Conservation (phyloP, 2,329 filamentous ascomycete genomes). For the Penicillium sp. region DNA sequence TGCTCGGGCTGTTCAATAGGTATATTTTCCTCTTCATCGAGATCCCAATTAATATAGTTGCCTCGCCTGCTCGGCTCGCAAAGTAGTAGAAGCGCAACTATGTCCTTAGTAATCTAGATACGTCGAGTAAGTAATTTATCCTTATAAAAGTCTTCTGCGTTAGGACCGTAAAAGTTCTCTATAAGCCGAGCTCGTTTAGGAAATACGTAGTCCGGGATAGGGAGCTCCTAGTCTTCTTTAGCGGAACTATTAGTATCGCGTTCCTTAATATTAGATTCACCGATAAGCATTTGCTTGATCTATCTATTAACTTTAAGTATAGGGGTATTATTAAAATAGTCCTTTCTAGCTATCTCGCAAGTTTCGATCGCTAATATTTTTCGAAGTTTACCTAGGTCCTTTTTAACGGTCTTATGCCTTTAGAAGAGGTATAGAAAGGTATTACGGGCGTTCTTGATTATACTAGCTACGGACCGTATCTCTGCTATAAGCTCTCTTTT, state of each 20-base stretch:
- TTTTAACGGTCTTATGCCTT: no score
- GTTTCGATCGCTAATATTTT: no score
- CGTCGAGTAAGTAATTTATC: no score
- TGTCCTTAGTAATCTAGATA: slow-evolving; percentile 26
- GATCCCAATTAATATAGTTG: slow-evolving; percentile 23
- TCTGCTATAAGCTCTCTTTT: slow-evolving; percentile 27
- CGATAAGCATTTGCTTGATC: slow-evolving; percentile 26
- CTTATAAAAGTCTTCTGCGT: no score
- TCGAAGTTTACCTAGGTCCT: no score
- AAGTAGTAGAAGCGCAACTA: slow-evolving; percentile 25
- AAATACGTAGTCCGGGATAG: slow-evolving; percentile 25
- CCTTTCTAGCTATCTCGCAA: no score
- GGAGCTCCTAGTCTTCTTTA: slow-evolving; percentile 68
- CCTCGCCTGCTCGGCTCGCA: slow-evolving; percentile 25
- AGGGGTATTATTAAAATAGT: no score
- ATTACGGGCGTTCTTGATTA: no score
- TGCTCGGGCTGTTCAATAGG: slow-evolving; percentile 15
- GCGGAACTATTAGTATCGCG: slow-evolving; percentile 69
- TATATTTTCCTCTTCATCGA: slow-evolving; percentile 1
- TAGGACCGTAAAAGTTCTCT: slow-evolving; percentile 25
- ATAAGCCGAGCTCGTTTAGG: slow-evolving; percentile 22
- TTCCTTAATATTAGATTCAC: slow-evolving; percentile 55
- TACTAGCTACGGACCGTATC: slow-evolving; percentile 10
- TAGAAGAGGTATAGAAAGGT: no score
- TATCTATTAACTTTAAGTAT: slow-evolving; percentile 4